Base-by-base conservation (phyloP, 2,329 filamentous ascomycete species). In the Fusarium liriodendri region DNA sequence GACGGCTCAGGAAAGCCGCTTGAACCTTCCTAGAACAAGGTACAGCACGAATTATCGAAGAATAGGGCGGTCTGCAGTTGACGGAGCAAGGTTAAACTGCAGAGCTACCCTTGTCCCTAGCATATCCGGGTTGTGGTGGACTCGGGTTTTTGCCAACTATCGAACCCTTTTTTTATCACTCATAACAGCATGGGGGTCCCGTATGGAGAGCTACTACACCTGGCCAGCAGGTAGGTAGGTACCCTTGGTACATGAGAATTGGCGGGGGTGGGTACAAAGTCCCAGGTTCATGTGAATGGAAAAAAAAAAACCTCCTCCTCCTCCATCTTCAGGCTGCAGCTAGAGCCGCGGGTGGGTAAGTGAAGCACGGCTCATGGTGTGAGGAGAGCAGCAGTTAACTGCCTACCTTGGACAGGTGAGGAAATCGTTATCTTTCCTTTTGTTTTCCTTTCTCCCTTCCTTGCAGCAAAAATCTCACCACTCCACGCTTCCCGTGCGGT, bases 221-320 rank as follows among this genome's bases (percentile, higher is more conserved):
- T 52, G 47, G 47, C 47, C 27, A 52, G 47, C 18, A 32, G 14
- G 57, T 33, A 32, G 14, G 57, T 33, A 25, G 16, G 38, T 29
- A 72, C 70, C 52, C 62, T 70, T 54, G 42, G 29, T 52, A 69
- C 58, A 65, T 61, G 20, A 45, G 55, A 71, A 35, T 74, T 55
- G 52, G 71, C 50, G 71, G 71, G 71, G 71, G 71, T 73, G 71
- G 71, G 50, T 62, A 74, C 59, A 14, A 14, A 40, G 13, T 29
- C 40, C 40, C n/a, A 61, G 40, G 59, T 61, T 61, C 59, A 61
- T 61, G 58, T 61, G 59, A 61, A 61, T 35, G 59, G 59, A 25
- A 61, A 61, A 33, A 61, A 61, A 61, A 47, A 61, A 61, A 32
- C 29, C 29, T 32, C 29, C 29, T 32, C 22, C 35, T 33, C 38